Base-by-base conservation (phyloP, 306 rosid genomes). In the Sicyos baderoa region DNA sequence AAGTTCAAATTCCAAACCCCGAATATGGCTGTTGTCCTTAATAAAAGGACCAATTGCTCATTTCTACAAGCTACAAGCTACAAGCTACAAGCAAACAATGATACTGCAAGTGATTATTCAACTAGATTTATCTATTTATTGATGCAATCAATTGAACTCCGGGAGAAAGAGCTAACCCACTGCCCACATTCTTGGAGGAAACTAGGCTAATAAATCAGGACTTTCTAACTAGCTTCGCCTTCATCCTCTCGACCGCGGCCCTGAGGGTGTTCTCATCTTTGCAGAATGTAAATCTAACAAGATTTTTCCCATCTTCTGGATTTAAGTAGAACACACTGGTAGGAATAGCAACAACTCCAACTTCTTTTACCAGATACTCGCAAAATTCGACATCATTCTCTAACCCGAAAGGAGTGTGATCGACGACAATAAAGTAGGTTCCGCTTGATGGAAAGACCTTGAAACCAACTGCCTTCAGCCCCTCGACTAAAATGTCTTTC, bases 291-390 rank as follows among this genome's bases (percentile, higher is more conserved):
- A 93, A 93, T 65, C 99, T 81, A 25, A 93, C 90, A 1, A 93
- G 82, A 72, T 93, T 84, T 84, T 90, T 93, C 23, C 99, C 99
- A 1, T 93, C 96, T 81, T 88, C 99, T 37, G 97, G 99, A 79
- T 93, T 85, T 29, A 93, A 78, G 83, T 88, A 93, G 79, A 93
- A 93, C 0, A 85, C 96, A 67, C 97, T 93, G 25, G 96, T 86
- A 5, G 99, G 99, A 35, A 93, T 93, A 60, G 97, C 99, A 62
- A 82, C 99, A 13, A 93, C 97, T 54, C 99, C 97, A 18, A 93
- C 90, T 77, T 90, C 97, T 80, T 88, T 88, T 66, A 90, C 86
- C 55, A 90, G 84, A 84, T 90, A 88, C 80, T 93, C 96, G 18
- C 96, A 90, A 49, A 93, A 93, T 18, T 87, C 87, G 54, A 93